Percentiles rank a stretch among this genome's conserved stretches.
These are phyloP conservation scores for Capsella rubella DNA, from an alignment of 441 rosid genomes.

Conservation along the genomic window DNA sequence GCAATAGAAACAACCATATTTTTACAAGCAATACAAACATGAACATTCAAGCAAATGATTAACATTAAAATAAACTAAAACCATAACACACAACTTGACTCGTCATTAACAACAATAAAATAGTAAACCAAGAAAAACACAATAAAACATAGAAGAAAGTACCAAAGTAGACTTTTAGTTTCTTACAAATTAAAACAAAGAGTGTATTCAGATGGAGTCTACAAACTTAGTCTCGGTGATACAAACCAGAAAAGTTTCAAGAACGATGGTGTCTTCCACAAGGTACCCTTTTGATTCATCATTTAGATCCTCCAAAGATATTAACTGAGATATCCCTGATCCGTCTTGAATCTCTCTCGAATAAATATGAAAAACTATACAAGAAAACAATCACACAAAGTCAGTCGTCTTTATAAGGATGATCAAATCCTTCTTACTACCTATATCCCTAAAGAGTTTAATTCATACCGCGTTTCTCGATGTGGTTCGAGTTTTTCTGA, in stretches of 20 bases:
- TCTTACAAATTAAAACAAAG: no score
- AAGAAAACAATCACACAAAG: background rate
- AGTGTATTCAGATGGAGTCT: background rate
- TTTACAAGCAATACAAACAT: no score
- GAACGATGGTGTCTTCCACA: constrained; percentile 9
- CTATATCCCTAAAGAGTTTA: background rate
- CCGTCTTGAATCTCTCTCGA: background rate
- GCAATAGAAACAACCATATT: no score
- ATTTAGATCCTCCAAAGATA: constrained; percentile 12
- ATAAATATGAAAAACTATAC: background rate
- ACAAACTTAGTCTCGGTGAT: background rate
- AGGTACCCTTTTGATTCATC: constrained; percentile 29
- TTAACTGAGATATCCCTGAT: background rate
- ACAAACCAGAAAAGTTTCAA: background rate
- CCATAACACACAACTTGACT: no score
- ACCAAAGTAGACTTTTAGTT: no score
- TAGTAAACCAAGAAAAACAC: no score
- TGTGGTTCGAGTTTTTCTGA: constrained; percentile 11
- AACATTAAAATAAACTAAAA: no score
- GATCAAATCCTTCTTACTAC: background rate
- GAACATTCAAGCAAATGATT: no score
- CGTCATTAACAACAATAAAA: no score
- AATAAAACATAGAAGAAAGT: no score
- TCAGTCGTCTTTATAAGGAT: background rate
- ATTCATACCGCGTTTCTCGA: background rate